phyloP scores from a whole-genome alignment of 306 rosid genomes.

The Pterocarpus macrocarpus region DNA sequence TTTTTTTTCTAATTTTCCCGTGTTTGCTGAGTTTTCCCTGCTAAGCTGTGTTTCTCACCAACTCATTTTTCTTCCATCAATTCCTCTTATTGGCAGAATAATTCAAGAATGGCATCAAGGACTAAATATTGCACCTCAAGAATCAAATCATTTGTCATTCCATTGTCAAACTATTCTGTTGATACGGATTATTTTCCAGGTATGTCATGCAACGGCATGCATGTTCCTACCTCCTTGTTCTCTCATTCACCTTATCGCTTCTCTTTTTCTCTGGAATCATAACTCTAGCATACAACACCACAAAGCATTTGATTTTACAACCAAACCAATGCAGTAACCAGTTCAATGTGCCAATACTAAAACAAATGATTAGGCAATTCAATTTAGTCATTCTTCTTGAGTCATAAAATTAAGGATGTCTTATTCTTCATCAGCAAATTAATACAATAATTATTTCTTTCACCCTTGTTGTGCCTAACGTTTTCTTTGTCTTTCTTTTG shows the following conservation, averaged over 20 bases:
- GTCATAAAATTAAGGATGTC: neutral
- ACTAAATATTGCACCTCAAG: slow-evolving; percentile 93
- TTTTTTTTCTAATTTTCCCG: neutral
- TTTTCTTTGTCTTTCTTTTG: slow-evolving; percentile 41
- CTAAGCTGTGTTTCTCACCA: slow-evolving; percentile 32
- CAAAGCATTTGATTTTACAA: neutral
- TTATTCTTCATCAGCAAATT: neutral
- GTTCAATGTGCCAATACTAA: slow-evolving; percentile 27
- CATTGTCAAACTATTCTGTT: slow-evolving; percentile 78
- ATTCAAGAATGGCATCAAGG: slow-evolving; percentile 84
- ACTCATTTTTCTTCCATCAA: slow-evolving; percentile 13
- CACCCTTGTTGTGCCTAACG: slow-evolving; percentile 32
- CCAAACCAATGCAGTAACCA: slow-evolving; percentile 1
- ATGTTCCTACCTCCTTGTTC: slow-evolving; percentile 18
- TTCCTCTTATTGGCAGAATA: slow-evolving; percentile 61
- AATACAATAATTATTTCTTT: slow-evolving; percentile 1
- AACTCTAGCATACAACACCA: neutral
- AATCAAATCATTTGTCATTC: slow-evolving; percentile 87
- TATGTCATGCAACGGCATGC: slow-evolving; percentile 37
- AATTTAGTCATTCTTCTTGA: neutral
- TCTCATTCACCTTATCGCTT: slow-evolving; percentile 12
- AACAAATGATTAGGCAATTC: slow-evolving; percentile 25
- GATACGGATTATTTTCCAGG: slow-evolving; percentile 82
- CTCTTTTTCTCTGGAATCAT: slow-evolving; percentile 8
- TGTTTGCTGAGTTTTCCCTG: slow-evolving; percentile 17